phyloP scores from a whole-genome alignment of 2,329 filamentous ascomycete species.

The Endoconidiophora polonica region DNA sequence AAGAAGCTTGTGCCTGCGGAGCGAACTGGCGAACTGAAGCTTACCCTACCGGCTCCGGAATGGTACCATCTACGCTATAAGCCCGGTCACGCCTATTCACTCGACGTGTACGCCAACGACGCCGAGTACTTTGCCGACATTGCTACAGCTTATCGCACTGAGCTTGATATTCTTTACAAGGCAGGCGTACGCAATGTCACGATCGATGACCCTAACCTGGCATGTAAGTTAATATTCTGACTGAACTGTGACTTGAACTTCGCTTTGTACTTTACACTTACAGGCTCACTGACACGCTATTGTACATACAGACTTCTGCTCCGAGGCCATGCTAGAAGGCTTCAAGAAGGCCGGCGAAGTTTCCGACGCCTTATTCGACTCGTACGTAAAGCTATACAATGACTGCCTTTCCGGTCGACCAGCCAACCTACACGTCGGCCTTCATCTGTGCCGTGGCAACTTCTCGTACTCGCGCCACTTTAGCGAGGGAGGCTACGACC shows the following conservation, averaged over 20 bases:
- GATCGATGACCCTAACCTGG: slow-evolving; percentile 45
- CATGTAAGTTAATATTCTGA: slow-evolving; percentile 15
- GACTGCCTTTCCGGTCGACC: slow-evolving; percentile 47
- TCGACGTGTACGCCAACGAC: slow-evolving; percentile 33
- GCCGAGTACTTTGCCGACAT: slow-evolving; percentile 41
- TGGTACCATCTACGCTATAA: slow-evolving; percentile 45
- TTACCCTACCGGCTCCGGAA: slow-evolving; percentile 48
- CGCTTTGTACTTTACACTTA: too few relatives aligned
- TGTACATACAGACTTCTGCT: slow-evolving; percentile 46
- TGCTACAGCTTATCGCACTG: slow-evolving; percentile 36
- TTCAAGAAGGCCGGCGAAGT: slow-evolving; percentile 53
- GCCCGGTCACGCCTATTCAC: slow-evolving; percentile 34
- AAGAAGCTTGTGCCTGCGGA: slow-evolving; percentile 33
- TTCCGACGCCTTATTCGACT: slow-evolving; percentile 47
- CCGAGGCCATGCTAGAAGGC: slow-evolving; percentile 50
- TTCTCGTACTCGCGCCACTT: slow-evolving; percentile 51
- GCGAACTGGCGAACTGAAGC: slow-evolving; percentile 47
- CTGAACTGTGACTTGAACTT: too few relatives aligned
- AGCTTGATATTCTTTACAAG: slow-evolving; percentile 37
- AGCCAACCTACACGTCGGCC: slow-evolving; percentile 55
- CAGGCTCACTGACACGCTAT: too few relatives aligned
- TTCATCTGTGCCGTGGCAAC: slow-evolving; percentile 58
- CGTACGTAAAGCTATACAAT: slow-evolving; percentile 65
- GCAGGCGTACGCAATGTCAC: slow-evolving; percentile 39
- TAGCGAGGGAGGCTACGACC: slow-evolving; percentile 48